Evolutionary conservation across 129 eudicot species (phyloP).

Genomic region (Rutidosis leptorrhynchoides): DNA sequence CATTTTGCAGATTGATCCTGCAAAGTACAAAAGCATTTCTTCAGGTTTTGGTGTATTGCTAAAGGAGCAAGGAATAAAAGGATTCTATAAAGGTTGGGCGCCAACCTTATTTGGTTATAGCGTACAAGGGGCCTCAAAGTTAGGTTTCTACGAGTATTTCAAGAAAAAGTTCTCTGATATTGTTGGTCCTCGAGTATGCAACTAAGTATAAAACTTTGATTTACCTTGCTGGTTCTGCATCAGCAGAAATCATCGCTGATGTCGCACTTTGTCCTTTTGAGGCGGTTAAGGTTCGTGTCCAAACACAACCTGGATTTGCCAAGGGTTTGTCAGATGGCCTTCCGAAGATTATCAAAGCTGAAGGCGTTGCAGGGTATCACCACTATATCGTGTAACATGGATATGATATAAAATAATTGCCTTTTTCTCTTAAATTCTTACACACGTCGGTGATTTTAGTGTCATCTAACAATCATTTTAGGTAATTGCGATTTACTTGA

Average conservation of each 20-base stretch:
- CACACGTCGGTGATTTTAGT: no score
- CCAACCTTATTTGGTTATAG: conserved; percentile 85
- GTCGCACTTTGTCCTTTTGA: conserved; percentile 88
- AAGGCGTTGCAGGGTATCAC: conserved; percentile 70
- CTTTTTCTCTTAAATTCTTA: background rate
- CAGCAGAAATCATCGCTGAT: conserved; percentile 77
- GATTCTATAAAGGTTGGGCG: conserved; percentile 87
- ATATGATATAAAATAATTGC: background rate
- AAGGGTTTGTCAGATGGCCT: conserved; percentile 71
- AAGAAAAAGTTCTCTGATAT: conserved; percentile 80
- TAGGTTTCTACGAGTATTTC: conserved; percentile 77
- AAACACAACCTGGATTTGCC: conserved; percentile 89
- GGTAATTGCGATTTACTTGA: no score
- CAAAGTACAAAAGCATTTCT: conserved; percentile 68
- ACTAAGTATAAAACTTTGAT: conserved; percentile 80
- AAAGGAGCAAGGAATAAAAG: conserved; percentile 75
- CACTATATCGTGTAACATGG: background rate
- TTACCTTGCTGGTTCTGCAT: conserved; percentile 87
- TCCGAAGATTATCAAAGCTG: conserved; percentile 70
- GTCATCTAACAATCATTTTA: no score
- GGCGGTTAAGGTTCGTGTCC: conserved; percentile 94
- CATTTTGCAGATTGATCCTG: conserved; percentile 66
- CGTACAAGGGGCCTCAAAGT: conserved; percentile 80
- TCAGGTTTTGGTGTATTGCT: conserved; percentile 72
- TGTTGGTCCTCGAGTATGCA: conserved; percentile 82